Percentiles rank a stretch among this genome's conserved stretches.
phyloP scores from a whole-genome alignment of 2,329 filamentous ascomycete genomes.

The Trichoderma lentiforme region DNA sequence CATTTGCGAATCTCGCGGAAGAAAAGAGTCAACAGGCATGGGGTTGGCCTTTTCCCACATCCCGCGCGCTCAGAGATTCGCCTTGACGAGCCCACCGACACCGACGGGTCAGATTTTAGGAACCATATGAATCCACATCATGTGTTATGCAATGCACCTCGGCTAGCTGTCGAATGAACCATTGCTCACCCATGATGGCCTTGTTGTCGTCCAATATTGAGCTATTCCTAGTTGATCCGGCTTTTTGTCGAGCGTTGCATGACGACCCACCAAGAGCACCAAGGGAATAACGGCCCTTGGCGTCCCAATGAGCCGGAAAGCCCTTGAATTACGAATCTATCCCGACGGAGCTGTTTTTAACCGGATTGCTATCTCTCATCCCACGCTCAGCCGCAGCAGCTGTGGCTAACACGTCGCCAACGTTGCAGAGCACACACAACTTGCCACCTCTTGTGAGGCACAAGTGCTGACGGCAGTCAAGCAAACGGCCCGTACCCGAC shows the following conservation, averaged over 20 bases:
- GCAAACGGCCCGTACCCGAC: constrained; percentile 1
- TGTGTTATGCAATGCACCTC: neutral
- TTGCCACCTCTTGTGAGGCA: neutral
- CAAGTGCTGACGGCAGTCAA: neutral
- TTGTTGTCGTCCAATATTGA: neutral
- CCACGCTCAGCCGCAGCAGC: neutral
- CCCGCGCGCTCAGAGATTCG: neutral
- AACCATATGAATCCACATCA: neutral
- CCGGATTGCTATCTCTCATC: neutral
- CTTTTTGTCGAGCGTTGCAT: neutral
- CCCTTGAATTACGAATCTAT: neutral
- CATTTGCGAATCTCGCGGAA: neutral
- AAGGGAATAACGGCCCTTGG: neutral
- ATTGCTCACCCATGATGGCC: neutral
- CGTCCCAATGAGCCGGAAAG: neutral
- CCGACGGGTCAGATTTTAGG: constrained; percentile 8
- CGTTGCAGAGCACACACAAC: neutral
- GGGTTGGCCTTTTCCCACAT: neutral
- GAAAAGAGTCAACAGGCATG: neutral
- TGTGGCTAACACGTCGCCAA: neutral
- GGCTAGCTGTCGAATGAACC: constrained; percentile 1
- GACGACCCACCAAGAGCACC: neutral
- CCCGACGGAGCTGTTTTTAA: neutral
- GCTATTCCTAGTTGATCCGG: neutral
- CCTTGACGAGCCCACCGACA: constrained; percentile 3